Evolutionary conservation across 2,329 filamentous ascomycete genomes (phyloP), one percentile per base, ranked within the genome.

Genomic region (Colletotrichum scovillei): DNA sequence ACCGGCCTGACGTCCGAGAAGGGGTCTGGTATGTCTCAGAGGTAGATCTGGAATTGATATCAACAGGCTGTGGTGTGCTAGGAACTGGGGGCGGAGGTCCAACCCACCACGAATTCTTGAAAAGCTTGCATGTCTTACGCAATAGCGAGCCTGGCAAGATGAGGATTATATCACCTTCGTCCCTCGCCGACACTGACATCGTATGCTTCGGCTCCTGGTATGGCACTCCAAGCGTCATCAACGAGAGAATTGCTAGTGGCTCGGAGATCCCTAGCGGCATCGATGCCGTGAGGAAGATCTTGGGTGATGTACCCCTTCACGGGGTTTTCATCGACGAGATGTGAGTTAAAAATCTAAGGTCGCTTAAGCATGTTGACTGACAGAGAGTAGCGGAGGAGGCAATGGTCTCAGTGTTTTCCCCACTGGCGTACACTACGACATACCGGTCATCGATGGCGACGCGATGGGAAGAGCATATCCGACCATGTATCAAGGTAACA

Each of bases 181-280:
- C 78, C 0, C 75, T 87, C 0, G 77, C 79, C 5, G 84, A 86
- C 35, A 77, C 81, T 12, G 84, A 83, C 9, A 76, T 80, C 1
- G 80, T 85, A 4, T 84, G 84, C 55, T 84, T 85, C 52, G 84
- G 84, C 0, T 84, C 84, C 0, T 86, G 85, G 80, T 86, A 86
- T 56, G 85, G 85, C 3, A 84, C 83, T 42, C 84, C 84, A 0
- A 84, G 81, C 24, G 83, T 78, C 78, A 1, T 76, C 19, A 71
- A 76, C 12, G 76, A 78, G 55, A 73, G 76, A 0, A 65, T 73
- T 5, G 84, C 83, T 4, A 75, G 71, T 1, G 76, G 76, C 11
- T 81, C 76, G 19, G 83, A 84, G 73, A 83, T 84, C 26, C 76
- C 80, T 24, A 77, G 75, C 3, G 83, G 82, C 1, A 82, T 84